Base-by-base conservation (phyloP, 139 green algal species). In the Yamagishiella unicocca region DNA sequence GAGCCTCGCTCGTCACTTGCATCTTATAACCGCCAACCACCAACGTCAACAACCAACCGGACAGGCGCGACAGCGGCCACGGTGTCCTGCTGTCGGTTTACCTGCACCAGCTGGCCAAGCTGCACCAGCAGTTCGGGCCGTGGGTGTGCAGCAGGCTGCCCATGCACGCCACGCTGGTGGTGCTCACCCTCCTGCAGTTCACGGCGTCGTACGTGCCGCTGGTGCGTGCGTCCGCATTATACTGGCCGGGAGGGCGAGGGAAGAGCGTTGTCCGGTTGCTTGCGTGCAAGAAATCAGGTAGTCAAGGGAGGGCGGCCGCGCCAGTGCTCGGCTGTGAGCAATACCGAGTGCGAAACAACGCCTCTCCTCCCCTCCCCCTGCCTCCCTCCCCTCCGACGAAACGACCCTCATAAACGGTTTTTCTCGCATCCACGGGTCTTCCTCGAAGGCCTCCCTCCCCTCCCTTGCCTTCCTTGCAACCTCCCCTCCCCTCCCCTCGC, bases 161-260 rank as follows among this genome's bases (percentile, higher is more conserved):
- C 4, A 3, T 79, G 43, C 71, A 79, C 19, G 71, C 7, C 22
- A 22, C 17, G 19, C 71, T 79, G 71, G 40, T 79, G 71, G 29
- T 58, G 71, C 71, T 79, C 22, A 79, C 71, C 17, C 37, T 58
- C 40, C 7, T 58, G 38, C 71, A 79, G 38, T 79, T 79, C 71
- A 42, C 61, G 21, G 38, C 71, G 19, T 40, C 71, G 14, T 79
- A 58, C 21, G 38, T 79, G 71, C 71, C 71, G 38, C 37, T 79
- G 71, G 71, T 79, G 38, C 22, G 71, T 25, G 9, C 19, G 58
- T 67, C 58, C n/a, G n/a, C n/a, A n/a, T n/a, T n/a, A n/a, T n/a
- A n/a, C n/a, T n/a, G 58, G 58, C 6, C 19, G 19, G 58, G 58
- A n/a, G 19, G 58, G 58, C 19, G 58, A 67, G 58, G 50, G 17